A percentile compares a stretch with the other conserved stretches of the same genome.
phyloP scores from a whole-genome alignment of 2,329 filamentous ascomycete genomes.

The Fusarium dimerum region DNA sequence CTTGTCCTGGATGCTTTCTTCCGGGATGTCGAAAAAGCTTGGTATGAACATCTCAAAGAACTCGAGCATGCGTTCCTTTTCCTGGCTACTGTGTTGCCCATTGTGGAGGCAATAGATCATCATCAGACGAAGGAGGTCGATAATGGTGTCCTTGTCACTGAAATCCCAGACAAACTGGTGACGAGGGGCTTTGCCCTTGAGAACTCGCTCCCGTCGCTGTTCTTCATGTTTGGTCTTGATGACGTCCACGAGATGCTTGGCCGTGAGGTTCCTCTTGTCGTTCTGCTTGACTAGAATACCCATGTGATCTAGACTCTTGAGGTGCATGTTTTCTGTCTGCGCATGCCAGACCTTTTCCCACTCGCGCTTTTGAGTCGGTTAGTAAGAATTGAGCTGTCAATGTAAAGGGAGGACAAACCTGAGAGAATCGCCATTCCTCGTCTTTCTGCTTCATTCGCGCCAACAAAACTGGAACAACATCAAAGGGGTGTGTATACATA shows the following conservation, averaged over 20 bases:
- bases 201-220: constrained; percentile 71
- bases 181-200: constrained; percentile 61
- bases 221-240: constrained; percentile 94
- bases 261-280: constrained; percentile 89
- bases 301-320: constrained; percentile 96
- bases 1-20: constrained; percentile 67
- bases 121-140: constrained; percentile 63
- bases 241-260: constrained; percentile 85
- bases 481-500: constrained; percentile 80
- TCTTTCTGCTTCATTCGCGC: constrained; percentile 92
- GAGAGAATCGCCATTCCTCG: constrained; percentile 96
- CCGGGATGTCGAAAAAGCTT: constrained; percentile 73
- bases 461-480: constrained; percentile 85
- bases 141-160: constrained; percentile 66
- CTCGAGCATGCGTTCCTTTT: constrained; percentile 72
- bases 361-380: constrained; percentile 63
- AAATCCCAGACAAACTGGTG: constrained; percentile 79
- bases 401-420: constrained; percentile 33
- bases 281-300: constrained; percentile 83
- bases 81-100: constrained; percentile 68
- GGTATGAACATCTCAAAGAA: constrained; percentile 79
- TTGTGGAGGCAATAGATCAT: constrained; percentile 67
- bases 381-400: background rate
- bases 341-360: constrained; percentile 99
- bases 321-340: constrained; percentile 92